A percentile compares a stretch with the other conserved stretches of the same genome.
Evolutionary conservation across 2,329 filamentous ascomycete species (phyloP).

Genomic region (Cordyceps tenuipes): DNA sequence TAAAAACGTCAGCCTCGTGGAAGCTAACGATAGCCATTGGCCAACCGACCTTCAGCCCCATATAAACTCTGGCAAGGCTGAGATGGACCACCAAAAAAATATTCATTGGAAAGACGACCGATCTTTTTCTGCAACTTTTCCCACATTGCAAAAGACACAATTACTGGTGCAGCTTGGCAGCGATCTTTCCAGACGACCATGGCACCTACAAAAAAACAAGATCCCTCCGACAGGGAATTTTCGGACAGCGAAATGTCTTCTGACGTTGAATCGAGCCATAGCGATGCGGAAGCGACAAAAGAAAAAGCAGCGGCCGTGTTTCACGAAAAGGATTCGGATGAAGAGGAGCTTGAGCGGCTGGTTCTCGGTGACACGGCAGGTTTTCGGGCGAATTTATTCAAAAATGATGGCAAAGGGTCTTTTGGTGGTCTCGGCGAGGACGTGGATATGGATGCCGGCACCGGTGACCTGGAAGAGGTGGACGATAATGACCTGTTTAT

Average conservation of each 20-base stretch:
- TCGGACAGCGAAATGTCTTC: constrained; percentile 17
- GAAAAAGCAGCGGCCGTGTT: constrained; percentile 14
- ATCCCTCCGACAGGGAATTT: constrained; percentile 23
- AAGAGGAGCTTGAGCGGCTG: constrained; percentile 77
- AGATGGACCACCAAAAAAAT: constrained; percentile 22
- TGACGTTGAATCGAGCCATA: constrained; percentile 18
- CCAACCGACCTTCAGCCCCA: not conserved
- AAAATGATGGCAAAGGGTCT: constrained; percentile 22
- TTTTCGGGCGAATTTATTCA: constrained; percentile 67
- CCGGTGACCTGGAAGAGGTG: constrained; percentile 47
- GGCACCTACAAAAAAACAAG: constrained; percentile 24
- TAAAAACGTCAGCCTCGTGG: not conserved
- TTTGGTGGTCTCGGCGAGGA: constrained; percentile 31
- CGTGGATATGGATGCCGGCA: constrained; percentile 37
- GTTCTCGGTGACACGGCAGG: constrained; percentile 82
- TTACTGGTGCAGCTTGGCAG: constrained; percentile 11
- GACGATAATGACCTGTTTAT: constrained; percentile 82
- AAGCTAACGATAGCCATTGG: not conserved
- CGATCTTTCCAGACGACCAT: constrained; percentile 19
- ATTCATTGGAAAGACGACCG: constrained; percentile 18
- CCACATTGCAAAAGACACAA: constrained; percentile 9
- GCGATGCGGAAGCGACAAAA: constrained; percentile 22
- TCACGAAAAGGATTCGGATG: constrained; percentile 67
- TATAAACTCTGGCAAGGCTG: constrained; percentile 22
- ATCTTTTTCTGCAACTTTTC: constrained; percentile 12